Evolutionary conservation across 208 protist species (phyloP), one percentile per base, ranked within the genome.

Genomic region (Novymonas esmeraldas): DNA sequence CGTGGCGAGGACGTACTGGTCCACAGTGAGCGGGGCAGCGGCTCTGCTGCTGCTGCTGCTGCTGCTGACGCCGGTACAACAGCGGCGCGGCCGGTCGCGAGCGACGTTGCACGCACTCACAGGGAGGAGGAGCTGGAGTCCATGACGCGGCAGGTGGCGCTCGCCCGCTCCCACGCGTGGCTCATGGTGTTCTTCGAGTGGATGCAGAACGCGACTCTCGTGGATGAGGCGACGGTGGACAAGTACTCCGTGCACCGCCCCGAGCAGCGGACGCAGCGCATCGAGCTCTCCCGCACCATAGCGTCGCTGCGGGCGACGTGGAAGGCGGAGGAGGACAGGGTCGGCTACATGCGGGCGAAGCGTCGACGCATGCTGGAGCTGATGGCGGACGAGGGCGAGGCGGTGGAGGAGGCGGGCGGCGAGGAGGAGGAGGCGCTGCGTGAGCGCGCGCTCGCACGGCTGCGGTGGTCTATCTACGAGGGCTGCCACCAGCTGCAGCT

Each of bases 371-470:
- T 92, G 87, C 81, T 77, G 51, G 75, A 79, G 69, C 65, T 96
- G 51, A 81, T 89, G 83, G 75, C 71, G 33, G 85, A 84, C 22
- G 77, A 87, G 44, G 85, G 78, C 28, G 87, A 92, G 34, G 76
- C 51, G 3, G 46, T 62, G 26, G 84, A 84, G 64, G 87, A 93
- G 38, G 56, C 49, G 16, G 86, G 78, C 45, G 86, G 87, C 3
- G 91, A 96, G 62, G 91, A 91, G 64, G 88, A 96, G 68, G 91
- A 94, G 71, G 68, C 75, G 34, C 80, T 90, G 45, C 91, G 91
- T 2, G 78, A 81, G 31, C 79, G 84, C 10, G 91, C 86, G 3
- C 22, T 93, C 26, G 64, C 78, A 11, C 83, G 91, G 11, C 69
- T 96, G 28, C 68, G 61, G 20, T 96, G 87, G 84, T 84, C 87